Evolutionary conservation across 1,284 basidiomycete genomes (phyloP), one percentile per base, ranked within the genome.

Genomic region (Cutaneotrichosporon curvatum): DNA sequence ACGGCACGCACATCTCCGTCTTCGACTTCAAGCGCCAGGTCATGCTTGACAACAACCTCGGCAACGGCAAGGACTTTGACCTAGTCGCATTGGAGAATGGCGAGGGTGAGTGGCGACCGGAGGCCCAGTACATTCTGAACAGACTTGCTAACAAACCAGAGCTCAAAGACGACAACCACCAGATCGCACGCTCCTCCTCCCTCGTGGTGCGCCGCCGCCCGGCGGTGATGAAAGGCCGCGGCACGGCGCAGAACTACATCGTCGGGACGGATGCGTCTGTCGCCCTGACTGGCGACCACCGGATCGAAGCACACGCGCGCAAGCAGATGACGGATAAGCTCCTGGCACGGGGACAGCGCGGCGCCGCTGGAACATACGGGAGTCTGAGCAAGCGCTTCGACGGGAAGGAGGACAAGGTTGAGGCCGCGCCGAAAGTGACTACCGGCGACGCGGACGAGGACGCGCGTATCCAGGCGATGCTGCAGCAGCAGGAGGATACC

Each of bases 11-110:
- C 57, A 96, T 99, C 68, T 92, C 90, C 62, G 89, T 98, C 56
- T 98, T 96, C 79, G 95, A 99, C 73, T 78, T 99, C 70, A 99
- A 99, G 77, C 87, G 85, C 75, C 94, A 98, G 75, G 89, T 99
- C 68, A 94, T 99, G 64, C 76, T 95, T 56, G 86, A 85, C 67
- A 96, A 96, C 72, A 92, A 87, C 71, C 83, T 99, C 72, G 74
- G 73, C 62, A 95, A 95, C 75, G 90, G 90, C 52, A 89, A 85
- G 66, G 95, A 98, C 69, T 97, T 98, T 76, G 95, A 99, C 73
- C 78, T 99, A 33, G 81, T 81, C 47, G 77, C 98, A 25, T 85
- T 83, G 64, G 89, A 95, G 65, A 76, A 81, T 43, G 80, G 82
- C n/a, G 83, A 84, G 11, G 84, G 87, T 55, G 85, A 92, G 53